These are phyloP conservation scores for Backusella morwellensis DNA, from an alignment of 192 early-diverging fungal genomes.

Conservation along the genomic window DNA sequence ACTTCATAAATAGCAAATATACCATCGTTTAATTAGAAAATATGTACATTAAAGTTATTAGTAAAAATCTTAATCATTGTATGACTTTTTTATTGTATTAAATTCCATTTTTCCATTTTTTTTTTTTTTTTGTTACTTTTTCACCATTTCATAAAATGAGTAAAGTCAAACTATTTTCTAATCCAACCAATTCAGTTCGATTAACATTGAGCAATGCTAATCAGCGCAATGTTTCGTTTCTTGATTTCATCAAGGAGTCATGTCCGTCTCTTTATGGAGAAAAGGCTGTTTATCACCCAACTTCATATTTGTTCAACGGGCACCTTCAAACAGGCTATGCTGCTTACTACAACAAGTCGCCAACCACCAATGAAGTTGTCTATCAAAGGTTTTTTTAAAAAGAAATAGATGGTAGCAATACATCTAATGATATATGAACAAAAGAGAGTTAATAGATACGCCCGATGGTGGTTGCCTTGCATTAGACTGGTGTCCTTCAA, in stretches of 20 bases:
- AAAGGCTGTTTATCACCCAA: constrained; percentile 62
- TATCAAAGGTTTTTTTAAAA: constrained; percentile 58
- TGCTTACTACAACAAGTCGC: constrained; percentile 42
- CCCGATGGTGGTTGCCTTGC: constrained; percentile 85
- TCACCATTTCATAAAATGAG: background rate
- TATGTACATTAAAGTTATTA: too few relatives aligned
- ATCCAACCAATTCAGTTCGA: background rate
- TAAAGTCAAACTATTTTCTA: constrained; percentile 9
- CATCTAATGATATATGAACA: constrained; percentile 9
- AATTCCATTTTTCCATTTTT: too few relatives aligned
- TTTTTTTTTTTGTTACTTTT: background rate
- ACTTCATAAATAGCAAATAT: background rate
- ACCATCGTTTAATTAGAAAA: too few relatives aligned
- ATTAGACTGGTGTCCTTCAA: constrained; percentile 81
- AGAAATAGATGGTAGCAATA: too few relatives aligned
- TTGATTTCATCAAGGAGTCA: constrained; percentile 31
- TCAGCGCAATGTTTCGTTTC: constrained; percentile 14
- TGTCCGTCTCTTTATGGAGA: constrained; percentile 58
- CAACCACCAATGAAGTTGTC: constrained; percentile 37
- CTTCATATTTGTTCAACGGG: constrained; percentile 67
- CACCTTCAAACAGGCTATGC: constrained; percentile 78
- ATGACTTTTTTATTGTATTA: too few relatives aligned
- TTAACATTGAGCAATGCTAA: background rate
- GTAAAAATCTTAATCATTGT: too few relatives aligned
- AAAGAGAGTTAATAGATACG: constrained; percentile 49